phyloP scores from a whole-genome alignment of 1,284 basidiomycete genomes.

The Trichosporon sp. region DNA sequence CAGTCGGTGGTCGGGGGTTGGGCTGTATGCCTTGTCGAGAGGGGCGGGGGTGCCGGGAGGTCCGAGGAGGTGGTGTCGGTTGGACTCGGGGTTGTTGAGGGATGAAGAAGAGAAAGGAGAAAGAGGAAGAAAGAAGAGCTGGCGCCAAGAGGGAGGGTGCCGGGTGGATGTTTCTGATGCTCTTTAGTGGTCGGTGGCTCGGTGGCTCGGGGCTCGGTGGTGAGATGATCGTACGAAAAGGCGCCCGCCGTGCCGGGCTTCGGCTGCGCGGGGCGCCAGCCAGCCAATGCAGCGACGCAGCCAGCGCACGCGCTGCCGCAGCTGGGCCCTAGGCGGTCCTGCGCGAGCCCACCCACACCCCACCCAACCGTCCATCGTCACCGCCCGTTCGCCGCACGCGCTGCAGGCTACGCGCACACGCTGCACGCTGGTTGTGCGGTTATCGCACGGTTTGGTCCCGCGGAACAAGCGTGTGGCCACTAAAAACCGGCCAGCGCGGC shows the following conservation, averaged over 20 bases:
- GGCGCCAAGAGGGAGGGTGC: neutral
- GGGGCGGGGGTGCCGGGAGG: too few relatives aligned
- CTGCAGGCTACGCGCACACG: neutral
- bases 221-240: neutral
- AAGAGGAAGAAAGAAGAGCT: neutral
- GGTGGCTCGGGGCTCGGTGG: neutral
- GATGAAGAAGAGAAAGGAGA: neutral
- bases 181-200: neutral
- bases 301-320: too few relatives aligned
- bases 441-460: neutral
- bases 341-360: neutral
- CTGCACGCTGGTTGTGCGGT: neutral
- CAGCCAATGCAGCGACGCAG: neutral
- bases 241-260: neutral
- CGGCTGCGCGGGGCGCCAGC: neutral
- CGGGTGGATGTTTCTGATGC: too few relatives aligned
- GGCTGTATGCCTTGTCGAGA: neutral
- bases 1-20: neutral
- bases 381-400: neutral
- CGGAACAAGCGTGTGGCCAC: neutral
- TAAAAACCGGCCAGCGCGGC: slow-evolving; percentile 5
- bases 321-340: too few relatives aligned
- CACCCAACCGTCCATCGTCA: neutral
- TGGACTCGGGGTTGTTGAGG: neutral
- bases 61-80: too few relatives aligned